These are phyloP conservation scores for Fusarium abutilonis DNA, from an alignment of 2,329 filamentous ascomycete species.

Conservation along the genomic window DNA sequence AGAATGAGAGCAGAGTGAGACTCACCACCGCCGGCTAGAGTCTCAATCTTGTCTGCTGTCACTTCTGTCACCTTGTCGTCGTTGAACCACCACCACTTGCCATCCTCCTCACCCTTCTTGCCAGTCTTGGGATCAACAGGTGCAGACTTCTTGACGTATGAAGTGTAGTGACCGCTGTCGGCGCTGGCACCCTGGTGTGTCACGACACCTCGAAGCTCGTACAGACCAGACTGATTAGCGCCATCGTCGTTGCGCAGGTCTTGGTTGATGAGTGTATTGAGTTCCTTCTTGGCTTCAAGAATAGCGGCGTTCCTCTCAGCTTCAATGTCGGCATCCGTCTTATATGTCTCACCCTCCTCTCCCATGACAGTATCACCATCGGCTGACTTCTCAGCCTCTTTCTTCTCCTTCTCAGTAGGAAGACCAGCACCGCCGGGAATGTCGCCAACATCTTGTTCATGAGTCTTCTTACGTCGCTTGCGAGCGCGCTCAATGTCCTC, in stretches of 20 bases:
- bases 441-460: conserved; percentile 58
- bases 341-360: conserved; percentile 70
- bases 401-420: conserved; percentile 61
- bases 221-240: conserved; percentile 92
- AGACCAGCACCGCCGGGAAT: conserved; percentile 58
- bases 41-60: conserved; percentile 87
- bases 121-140: conserved; percentile 77
- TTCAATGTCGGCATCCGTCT: conserved; percentile 93
- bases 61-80: conserved; percentile 97
- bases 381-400: conserved; percentile 59
- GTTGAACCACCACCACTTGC: conserved; percentile 99
- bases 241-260: conserved; percentile 80
- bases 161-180: conserved; percentile 97
- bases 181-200: conserved; percentile 97
- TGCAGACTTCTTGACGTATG: conserved; percentile 93
- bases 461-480: conserved; percentile 84
- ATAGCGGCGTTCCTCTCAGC: conserved; percentile 82
- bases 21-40: conserved; percentile 87
- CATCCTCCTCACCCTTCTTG: conserved; percentile 82
- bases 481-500: conserved; percentile 90
- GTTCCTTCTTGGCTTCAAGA: conserved; percentile 84
- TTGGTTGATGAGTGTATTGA: conserved; percentile 79
- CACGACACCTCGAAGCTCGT: conserved; percentile 92
- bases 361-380: conserved; percentile 79
- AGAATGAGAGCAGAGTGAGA: conserved; percentile 84